Base-by-base conservation (phyloP, 257 asterid genomes). In the Rauvolfia tetraphylla region DNA sequence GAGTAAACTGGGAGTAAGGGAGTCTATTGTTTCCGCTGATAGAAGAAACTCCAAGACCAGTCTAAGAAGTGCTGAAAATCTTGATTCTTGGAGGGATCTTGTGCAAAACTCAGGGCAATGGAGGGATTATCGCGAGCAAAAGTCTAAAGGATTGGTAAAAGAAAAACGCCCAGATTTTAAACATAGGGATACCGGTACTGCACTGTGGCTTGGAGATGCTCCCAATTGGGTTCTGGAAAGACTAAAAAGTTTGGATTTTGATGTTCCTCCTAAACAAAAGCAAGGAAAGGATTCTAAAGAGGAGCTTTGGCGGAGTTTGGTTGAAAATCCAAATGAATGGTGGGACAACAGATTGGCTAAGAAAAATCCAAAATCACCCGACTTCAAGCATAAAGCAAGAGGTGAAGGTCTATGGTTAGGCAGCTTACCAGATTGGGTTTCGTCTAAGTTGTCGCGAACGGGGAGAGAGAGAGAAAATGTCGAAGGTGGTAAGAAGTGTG, bases 111-210 rank as follows among this genome's bases (percentile, higher is more conserved):
- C 96, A 5, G 59, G 69, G 76, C 85, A 87, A 42, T 95, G 98
- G 99, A 79, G 84, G 85, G 98, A 92, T 87, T 88, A 80, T 82
- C 93, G 98, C 15, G 76, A 81, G 46, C 86, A 83, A 72, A 95
- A 92, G 83, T 39, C 80, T 41, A 75, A 84, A 18, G 93, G 96
- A 46, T 71, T 83, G 86, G 89, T 90, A 63, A 85, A 80, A 78
- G 85, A 76, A 20, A 90, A 84, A 8, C 63, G 74, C 73, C 98
- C 99, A 0, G 98, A 95, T 85, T 95, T 92, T 78, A 92, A 92
- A 89, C 89, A 85, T 63, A 90, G 86, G 83, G 88, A 48, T 71
- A 82, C 76, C 20, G 84, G 83, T 34, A 82, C 81, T 68, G 1
- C 92, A 0, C 83, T 92, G 56, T 95, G 99, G 98, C 44, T 95